Evolutionary conservation across 164 flowering plant genomes (phyloP).

Genomic region (Buxus sempervirens): DNA sequence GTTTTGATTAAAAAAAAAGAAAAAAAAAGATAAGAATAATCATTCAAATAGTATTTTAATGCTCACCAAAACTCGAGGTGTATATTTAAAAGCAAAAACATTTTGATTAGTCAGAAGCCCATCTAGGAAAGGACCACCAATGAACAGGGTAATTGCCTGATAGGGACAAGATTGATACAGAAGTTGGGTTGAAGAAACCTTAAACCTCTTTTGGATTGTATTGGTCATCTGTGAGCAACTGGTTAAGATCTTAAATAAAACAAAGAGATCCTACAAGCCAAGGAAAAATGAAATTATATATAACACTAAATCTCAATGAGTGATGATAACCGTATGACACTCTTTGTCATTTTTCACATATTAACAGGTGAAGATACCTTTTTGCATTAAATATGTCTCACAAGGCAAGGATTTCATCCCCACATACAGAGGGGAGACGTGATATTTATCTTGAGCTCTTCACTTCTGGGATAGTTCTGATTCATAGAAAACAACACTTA

Average conservation of each 20-base stretch:
- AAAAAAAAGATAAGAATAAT: too few relatives aligned
- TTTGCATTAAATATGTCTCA: background rate
- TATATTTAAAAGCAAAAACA: slow-evolving; percentile 86
- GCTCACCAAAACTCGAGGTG: slow-evolving; percentile 90
- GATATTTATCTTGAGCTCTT: background rate
- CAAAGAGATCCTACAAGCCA: background rate
- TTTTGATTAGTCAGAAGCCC: slow-evolving; percentile 68
- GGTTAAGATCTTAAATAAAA: slow-evolving; percentile 46
- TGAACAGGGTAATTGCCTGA: slow-evolving; percentile 74
- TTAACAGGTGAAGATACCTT: background rate
- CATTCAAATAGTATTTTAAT: slow-evolving; percentile 4
- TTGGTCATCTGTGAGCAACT: slow-evolving; percentile 75
- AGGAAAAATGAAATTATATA: background rate
- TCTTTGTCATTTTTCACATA: background rate
- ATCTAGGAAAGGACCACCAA: slow-evolving; percentile 87
- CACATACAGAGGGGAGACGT: background rate
- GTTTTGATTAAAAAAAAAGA: background rate
- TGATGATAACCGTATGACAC: background rate
- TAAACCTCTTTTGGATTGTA: slow-evolving; percentile 91
- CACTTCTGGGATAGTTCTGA: too few relatives aligned
- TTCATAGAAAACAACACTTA: background rate
- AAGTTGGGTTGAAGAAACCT: slow-evolving; percentile 94
- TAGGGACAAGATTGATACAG: slow-evolving; percentile 91
- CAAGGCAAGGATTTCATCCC: background rate
- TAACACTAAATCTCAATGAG: background rate